A percentile compares a stretch with the other conserved stretches of the same genome.
These are phyloP conservation scores for Acanthamoeba castellanii DNA, from an alignment of 208 protist species.

Conservation along the genomic window DNA sequence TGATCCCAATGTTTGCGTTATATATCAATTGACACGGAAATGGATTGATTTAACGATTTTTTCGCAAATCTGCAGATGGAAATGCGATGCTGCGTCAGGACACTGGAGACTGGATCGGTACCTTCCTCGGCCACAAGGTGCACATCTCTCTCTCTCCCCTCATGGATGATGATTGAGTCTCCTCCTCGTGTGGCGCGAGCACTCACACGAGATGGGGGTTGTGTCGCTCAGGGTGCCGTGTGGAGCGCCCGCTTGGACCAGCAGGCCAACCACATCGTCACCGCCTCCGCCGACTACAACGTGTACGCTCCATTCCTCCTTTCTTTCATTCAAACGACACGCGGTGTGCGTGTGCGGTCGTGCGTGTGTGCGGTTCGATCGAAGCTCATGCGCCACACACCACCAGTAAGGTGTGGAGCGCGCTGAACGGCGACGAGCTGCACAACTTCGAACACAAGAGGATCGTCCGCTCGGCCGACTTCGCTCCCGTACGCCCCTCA, in stretches of 20 bases:
- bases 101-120: slow-evolving; percentile 96
- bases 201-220: too few species aligned
- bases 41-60: slow-evolving; percentile 1
- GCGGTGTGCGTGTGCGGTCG: neutral
- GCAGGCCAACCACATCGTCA: slow-evolving; percentile 92
- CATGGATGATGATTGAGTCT: too few species aligned
- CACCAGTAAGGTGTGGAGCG: slow-evolving; percentile 93
- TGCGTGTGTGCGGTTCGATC: neutral
- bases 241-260: slow-evolving; percentile 94
- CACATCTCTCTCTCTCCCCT: neutral
- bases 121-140: slow-evolving; percentile 95
- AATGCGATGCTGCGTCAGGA: slow-evolving; percentile 95
- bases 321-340: neutral
- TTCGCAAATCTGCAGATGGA: slow-evolving; percentile 82
- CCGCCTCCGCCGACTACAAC: slow-evolving; percentile 95
- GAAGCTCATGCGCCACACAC: neutral
- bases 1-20: too few species aligned
- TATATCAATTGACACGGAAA: too few species aligned
- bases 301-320: slow-evolving; percentile 68
- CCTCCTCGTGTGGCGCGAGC: neutral
- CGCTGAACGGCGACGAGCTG: slow-evolving; percentile 93
- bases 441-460: slow-evolving; percentile 94
- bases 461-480: slow-evolving; percentile 93
- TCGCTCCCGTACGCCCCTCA: neutral
- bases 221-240: slow-evolving; percentile 88